Base-by-base conservation (phyloP, 2,329 filamentous ascomycete species). In the Penicillium occitanis region DNA sequence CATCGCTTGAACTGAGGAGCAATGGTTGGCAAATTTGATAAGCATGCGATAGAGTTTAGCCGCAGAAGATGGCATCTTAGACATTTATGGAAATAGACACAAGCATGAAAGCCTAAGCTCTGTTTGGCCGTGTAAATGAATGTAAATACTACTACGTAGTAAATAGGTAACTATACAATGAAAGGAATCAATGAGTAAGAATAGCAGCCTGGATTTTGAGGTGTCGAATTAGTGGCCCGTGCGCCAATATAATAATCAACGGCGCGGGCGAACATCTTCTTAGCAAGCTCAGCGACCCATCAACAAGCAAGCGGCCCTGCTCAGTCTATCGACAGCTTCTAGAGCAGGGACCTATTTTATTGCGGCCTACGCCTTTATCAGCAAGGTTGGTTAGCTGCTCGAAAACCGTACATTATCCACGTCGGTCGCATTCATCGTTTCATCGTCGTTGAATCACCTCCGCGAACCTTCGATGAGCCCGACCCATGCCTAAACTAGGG, bases 401-500 rank as follows among this genome's bases (percentile, higher is more conserved):
- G 13, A 37, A 17, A 57, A 40, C 8, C 13, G 14, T 30, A 3
- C 48, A 22, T 28, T 37, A 22, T 35, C 33, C 11, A 11, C 57
- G 35, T 22, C 22, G 14, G 7, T 57, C 35, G 48, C 35, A 61
- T 28, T 25, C 25, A 55, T 42, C 35, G 51, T 60, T 40, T 22
- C 30, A 19, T 61, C 46, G 42, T 61, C 40, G 48, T 64, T 40
- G 57, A 64, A 51, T 61, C 35, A 57, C 61, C 33, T 55, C 55
- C 58, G 57, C 55, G 28, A 42, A 64, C n/a, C 62, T 64, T 61
- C 42, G 57, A 64, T 67, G 61, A 58, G 28, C 55, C 65, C 61
- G 65, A 63, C 65, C 46, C 44, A 68, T 68, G 66, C 66, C 66
- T 68, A 65, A 63, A 58, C 58, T 53, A 63, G 61, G 63, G 61